These are phyloP conservation scores for Pseudonitzschia pungens DNA, from an alignment of 108 stramenopile genomes.

Conservation along the genomic window DNA sequence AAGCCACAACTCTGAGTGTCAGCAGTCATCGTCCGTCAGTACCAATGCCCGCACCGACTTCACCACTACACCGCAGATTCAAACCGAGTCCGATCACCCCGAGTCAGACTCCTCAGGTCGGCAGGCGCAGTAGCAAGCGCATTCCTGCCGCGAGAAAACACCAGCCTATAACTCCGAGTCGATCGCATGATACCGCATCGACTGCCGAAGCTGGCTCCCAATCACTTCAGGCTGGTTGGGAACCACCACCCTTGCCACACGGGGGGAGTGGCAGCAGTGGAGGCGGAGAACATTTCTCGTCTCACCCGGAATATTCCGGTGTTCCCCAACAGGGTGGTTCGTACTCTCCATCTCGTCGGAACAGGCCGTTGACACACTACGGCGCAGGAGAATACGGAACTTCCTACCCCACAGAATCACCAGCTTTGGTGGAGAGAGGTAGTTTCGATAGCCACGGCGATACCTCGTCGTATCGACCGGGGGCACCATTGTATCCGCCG, in stretches of 20 bases:
- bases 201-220: constrained; percentile 7
- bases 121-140: background rate
- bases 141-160: constrained; percentile 3
- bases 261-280: background rate
- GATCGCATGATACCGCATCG: constrained; percentile 7
- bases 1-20: background rate
- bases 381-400: constrained; percentile 9
- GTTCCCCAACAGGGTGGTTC: background rate
- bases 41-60: constrained; percentile 31
- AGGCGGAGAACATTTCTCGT: background rate
- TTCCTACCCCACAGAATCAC: constrained; percentile 5
- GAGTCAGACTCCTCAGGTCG: constrained; percentile 23
- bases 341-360: constrained; percentile 7
- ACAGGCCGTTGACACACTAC: background rate
- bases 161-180: constrained; percentile 18
- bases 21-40: background rate
- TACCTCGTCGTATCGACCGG: constrained; percentile 6
- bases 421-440: constrained; percentile 26
- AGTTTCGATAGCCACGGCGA: constrained; percentile 38
- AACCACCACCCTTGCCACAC: constrained; percentile 9
- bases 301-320: constrained; percentile 6
- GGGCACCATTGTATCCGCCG: constrained; percentile 2
- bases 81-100: constrained; percentile 41
- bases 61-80: constrained; percentile 25
- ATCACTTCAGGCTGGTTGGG: constrained; percentile 1